phyloP scores from a whole-genome alignment of 768 basidiomycete species.

The Collybiopsis luxurians region DNA sequence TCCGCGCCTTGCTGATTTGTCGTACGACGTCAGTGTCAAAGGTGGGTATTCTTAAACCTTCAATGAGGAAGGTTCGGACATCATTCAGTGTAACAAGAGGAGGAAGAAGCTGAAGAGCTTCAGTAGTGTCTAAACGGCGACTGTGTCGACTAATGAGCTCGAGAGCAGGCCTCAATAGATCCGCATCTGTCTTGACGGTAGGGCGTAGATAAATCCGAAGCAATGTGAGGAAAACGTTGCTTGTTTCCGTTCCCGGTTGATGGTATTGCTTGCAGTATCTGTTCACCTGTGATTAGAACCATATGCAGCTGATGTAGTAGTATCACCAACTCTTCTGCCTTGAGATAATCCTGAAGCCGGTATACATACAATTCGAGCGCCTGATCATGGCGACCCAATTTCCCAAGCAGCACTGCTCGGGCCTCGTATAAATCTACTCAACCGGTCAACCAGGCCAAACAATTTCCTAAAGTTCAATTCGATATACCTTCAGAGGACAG shows the following conservation, averaged over 20 bases:
- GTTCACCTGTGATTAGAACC: background rate
- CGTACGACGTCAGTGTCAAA: conserved; percentile 71
- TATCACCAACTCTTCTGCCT: conserved; percentile 80
- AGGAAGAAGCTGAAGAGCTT: conserved; percentile 84
- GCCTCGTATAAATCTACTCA: conserved; percentile 81
- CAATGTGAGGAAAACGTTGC: conserved; percentile 76
- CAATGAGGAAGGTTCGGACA: conserved; percentile 73
- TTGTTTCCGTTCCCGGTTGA: conserved; percentile 50
- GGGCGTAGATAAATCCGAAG: conserved; percentile 88
- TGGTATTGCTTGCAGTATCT: conserved; percentile 92
- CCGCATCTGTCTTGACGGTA: conserved; percentile 42
- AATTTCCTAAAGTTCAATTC: no score
- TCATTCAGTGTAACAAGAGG: conserved; percentile 85
- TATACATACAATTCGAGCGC: conserved; percentile 96
- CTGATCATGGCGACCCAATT: conserved; percentile 87
- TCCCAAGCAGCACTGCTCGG: conserved; percentile 86
- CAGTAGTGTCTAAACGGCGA: conserved; percentile 74
- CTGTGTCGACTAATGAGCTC: conserved; percentile 86
- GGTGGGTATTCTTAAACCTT: conserved; percentile 61
- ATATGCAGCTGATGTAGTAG: conserved; percentile 1
- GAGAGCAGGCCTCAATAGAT: conserved; percentile 78
- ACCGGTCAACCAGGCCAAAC: no score
- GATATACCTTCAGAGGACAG: conserved; percentile 78
- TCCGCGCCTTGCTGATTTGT: conserved; percentile 68
- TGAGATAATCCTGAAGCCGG: conserved; percentile 73